These are phyloP conservation scores for Suhomyces bokatorum DNA, from an alignment of 1,139 yeast genomes.

Conservation along the genomic window DNA sequence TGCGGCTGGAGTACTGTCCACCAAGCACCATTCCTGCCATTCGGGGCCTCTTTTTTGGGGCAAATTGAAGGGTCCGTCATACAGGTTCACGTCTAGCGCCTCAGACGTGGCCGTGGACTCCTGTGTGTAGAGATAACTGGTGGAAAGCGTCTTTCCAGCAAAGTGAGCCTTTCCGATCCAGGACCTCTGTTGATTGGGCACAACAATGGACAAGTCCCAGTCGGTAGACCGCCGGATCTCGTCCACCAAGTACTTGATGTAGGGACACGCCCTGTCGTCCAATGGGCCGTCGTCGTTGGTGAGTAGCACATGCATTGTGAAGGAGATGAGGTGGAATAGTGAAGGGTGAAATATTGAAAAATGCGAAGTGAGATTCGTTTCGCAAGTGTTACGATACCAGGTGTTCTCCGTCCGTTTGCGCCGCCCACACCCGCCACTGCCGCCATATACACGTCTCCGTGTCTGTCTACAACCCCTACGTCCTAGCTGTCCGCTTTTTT, in stretches of 20 bases:
- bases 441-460: too few relatives aligned
- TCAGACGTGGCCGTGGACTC: constrained; percentile 31
- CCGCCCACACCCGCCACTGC: neutral
- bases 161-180: constrained; percentile 99
- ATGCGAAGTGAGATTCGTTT: neutral
- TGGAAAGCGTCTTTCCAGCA: constrained; percentile 75
- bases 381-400: neutral
- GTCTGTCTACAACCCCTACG: too few relatives aligned
- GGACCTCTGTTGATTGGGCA: constrained; percentile 74
- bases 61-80: constrained; percentile 66
- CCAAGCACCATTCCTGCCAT: constrained; percentile 76
- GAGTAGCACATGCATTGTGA: constrained; percentile 47
- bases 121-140: constrained; percentile 64
- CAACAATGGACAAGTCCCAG: constrained; percentile 84
- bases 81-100: constrained; percentile 41
- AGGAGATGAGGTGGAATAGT: neutral
- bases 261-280: constrained; percentile 78
- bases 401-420: neutral
- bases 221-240: constrained; percentile 64
- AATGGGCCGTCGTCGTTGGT: constrained; percentile 98
- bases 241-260: constrained; percentile 76
- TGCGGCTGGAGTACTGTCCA: constrained; percentile 95
- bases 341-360: neutral
- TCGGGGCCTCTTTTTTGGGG: constrained; percentile 35
- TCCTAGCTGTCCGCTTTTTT: neutral